phyloP scores from a whole-genome alignment of 2,329 filamentous ascomycete genomes.

The Sporothrix protearum region DNA sequence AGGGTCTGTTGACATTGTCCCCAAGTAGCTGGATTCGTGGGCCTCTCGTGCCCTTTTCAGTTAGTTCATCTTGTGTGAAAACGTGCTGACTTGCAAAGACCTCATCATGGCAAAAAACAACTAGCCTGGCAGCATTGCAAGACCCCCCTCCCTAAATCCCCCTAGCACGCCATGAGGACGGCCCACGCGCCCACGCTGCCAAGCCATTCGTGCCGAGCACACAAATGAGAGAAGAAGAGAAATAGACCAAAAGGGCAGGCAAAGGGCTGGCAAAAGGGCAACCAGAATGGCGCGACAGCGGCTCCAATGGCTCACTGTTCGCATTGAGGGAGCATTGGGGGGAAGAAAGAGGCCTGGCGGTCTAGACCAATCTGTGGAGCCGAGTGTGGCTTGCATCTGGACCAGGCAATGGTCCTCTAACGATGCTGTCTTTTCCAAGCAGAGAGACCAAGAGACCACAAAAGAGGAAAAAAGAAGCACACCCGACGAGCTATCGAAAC shows the following conservation, averaged over 20 bases:
- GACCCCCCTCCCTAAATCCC: not conserved
- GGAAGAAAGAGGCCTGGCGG: not conserved
- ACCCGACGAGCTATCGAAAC: not conserved
- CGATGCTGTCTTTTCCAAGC: not conserved
- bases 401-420: not conserved
- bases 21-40: not conserved
- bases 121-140: not conserved
- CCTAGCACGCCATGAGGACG: conserved; percentile 1
- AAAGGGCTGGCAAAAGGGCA: not conserved
- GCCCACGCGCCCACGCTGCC: not conserved
- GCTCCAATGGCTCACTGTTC: not conserved
- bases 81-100: not conserved
- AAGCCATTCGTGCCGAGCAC: not conserved
- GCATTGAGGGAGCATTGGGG: not conserved
- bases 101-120: not conserved
- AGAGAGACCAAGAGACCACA: not conserved
- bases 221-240: not conserved
- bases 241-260: not conserved
- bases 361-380: conserved; percentile 4
- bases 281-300: not conserved
- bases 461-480: not conserved
- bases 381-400: conserved; percentile 5
- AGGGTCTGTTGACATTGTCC: not conserved
- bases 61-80: not conserved
- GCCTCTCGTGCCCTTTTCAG: not conserved